phyloP scores from a whole-genome alignment of 2,329 filamentous ascomycete genomes.

The Alternaria brassicae region DNA sequence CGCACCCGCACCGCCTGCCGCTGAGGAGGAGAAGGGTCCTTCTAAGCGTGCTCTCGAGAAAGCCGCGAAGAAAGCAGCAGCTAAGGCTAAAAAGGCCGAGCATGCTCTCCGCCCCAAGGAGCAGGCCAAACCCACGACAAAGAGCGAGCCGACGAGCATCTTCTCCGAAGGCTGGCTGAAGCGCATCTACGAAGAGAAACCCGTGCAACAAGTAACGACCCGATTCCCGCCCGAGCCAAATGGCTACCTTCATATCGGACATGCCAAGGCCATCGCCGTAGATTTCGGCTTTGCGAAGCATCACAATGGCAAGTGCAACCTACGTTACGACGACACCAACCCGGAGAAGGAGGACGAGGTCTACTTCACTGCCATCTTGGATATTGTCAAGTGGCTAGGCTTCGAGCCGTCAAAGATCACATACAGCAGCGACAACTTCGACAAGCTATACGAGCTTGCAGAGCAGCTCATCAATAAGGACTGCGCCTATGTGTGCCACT shows the following conservation, averaged over 20 bases:
- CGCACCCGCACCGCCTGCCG: slow-evolving; percentile 21
- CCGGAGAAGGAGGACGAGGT: slow-evolving; percentile 90
- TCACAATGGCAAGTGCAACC: slow-evolving; percentile 77
- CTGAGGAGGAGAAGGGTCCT: slow-evolving; percentile 46
- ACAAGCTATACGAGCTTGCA: slow-evolving; percentile 84
- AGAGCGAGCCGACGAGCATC: slow-evolving; percentile 45
- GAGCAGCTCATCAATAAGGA: slow-evolving; percentile 80
- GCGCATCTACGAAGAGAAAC: slow-evolving; percentile 59
- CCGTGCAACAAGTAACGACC: slow-evolving; percentile 54
- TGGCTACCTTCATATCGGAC: slow-evolving; percentile 90
- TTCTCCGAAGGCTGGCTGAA: slow-evolving; percentile 60
- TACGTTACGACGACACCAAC: slow-evolving; percentile 94
- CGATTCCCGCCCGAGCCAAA: slow-evolving; percentile 73
- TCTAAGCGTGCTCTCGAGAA: slow-evolving; percentile 60
- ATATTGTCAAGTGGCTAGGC: slow-evolving; percentile 85
- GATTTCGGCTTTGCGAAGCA: slow-evolving; percentile 94
- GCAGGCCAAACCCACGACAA: slow-evolving; percentile 41
- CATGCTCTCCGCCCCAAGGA: slow-evolving; percentile 53
- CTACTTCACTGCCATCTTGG: slow-evolving; percentile 87
- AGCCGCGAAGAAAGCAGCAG: slow-evolving; percentile 58
- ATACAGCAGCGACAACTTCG: slow-evolving; percentile 89
- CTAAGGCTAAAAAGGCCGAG: slow-evolving; percentile 53
- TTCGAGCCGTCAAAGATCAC: slow-evolving; percentile 83
- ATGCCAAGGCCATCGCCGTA: slow-evolving; percentile 93
- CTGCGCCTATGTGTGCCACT: slow-evolving; percentile 84